Conservation (phyloP, 192 early-diverging fungal species). For the Backusella australiensis region DNA sequence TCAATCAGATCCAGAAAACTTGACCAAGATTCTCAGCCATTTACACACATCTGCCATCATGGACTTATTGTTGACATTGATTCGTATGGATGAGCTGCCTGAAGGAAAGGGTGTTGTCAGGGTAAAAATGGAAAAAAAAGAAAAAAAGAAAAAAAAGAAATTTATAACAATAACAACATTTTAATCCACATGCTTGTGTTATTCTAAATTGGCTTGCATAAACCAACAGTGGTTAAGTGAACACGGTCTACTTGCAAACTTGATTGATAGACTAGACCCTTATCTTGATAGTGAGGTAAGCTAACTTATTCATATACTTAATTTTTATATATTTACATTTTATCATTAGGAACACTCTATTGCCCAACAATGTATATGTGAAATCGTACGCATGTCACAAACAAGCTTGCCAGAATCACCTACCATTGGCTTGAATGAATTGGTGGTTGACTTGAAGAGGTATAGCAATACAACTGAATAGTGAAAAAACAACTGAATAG, state of each 20-base stretch:
- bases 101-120: constrained; percentile 84
- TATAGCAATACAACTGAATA: not conserved
- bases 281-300: constrained; percentile 74
- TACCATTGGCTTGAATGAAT: constrained; percentile 36
- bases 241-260: constrained; percentile 70
- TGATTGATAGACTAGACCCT: constrained; percentile 82
- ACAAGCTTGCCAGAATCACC: constrained; percentile 33
- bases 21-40: constrained; percentile 78
- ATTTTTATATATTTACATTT: not conserved
- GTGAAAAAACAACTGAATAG: not conserved
- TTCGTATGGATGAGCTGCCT: constrained; percentile 88
- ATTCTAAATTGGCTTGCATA: constrained; percentile 7
- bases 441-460: constrained; percentile 37
- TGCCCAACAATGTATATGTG: constrained; percentile 41
- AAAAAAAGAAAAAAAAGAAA: constrained; percentile 2
- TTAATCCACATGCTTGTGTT: constrained; percentile 5
- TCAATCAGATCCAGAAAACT: constrained; percentile 70
- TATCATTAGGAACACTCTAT: constrained; percentile 36
- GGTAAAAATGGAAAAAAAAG: constrained; percentile 41
- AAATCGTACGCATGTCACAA: constrained; percentile 41
- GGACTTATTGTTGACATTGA: constrained; percentile 89
- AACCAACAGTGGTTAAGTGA: constrained; percentile 80
- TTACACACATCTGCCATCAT: constrained; percentile 85
- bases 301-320: not conserved
- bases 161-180: not conserved